Base-by-base conservation (phyloP, 2,329 filamentous ascomycete genomes). In the Penicillium aurantiogriseum region DNA sequence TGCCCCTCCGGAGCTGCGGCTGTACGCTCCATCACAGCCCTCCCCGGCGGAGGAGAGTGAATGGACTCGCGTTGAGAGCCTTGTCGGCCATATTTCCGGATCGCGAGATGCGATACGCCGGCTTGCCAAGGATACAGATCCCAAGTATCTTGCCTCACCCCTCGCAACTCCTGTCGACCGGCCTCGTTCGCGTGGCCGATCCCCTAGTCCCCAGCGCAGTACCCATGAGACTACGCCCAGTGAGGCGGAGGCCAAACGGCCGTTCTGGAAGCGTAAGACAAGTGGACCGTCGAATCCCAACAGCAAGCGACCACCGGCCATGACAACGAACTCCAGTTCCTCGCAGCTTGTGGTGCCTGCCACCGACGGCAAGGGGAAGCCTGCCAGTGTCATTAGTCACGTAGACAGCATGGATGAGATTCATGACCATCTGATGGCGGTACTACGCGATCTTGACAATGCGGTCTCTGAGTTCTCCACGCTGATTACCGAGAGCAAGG, bases 231-330 rank as follows among this genome's bases (percentile, higher is more conserved):
- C 67, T n/a, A 69, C 69, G 21, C 59, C 50, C 6, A 72, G 58
- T 5, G 73, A 71, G 10, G 8, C 15, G 15, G 77, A 78, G 46
- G 86, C 91, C 53, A 91, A 82, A 71, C 84, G 86, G 58, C 81
- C 91, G 0, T 97, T 99, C 70, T 99, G 94, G 94, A 96, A 92
- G 74, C 86, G 93, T 47, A 97, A 96, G 75, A 80, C 88, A 1
- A 92, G 87, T 66, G 77, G 72, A 42, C 77, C 76, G 23, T 75
- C 71, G 29, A 68, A 68, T 67, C 27, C 57, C 21, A 63, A 75
- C 75, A 21, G 72, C 76, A 61, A 79, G 69, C 54, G 65, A 77
- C 40, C 78, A 80, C 63, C 77, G 53, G 76, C 56, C 27, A 25
- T 51, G 44, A 79, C 69, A 81, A 76, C 62, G 74, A 61, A 60